Conservation (phyloP, 164 flowering plant species). For the Protea cynaroides region DNA sequence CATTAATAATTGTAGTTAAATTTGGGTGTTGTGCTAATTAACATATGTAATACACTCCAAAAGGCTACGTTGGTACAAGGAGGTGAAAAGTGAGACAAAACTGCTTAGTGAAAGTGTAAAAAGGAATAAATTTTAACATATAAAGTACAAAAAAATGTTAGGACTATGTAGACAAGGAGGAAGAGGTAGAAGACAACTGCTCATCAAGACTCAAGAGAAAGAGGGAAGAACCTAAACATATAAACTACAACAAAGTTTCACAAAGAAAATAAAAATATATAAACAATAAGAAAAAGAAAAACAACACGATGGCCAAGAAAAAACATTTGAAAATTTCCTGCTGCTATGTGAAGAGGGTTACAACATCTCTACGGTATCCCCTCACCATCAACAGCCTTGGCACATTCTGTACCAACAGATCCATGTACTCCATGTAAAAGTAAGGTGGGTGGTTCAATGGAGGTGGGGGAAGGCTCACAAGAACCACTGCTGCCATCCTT, state of each 20-base stretch:
- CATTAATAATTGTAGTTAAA: too few relatives aligned
- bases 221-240: neutral
- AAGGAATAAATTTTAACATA: too few relatives aligned
- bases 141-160: too few relatives aligned
- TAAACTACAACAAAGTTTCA: neutral
- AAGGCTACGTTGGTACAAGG: too few relatives aligned
- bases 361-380: conserved; percentile 94
- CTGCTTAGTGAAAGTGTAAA: too few relatives aligned
- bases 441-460: conserved; percentile 82
- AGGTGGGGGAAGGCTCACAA: conserved; percentile 93
- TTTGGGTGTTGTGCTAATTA: too few relatives aligned
- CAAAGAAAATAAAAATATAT: neutral
- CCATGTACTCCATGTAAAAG: conserved; percentile 99
- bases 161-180: too few relatives aligned
- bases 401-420: conserved; percentile 85
- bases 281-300: neutral
- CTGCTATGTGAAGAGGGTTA: conserved; percentile 85
- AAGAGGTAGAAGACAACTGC: neutral
- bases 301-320: neutral
- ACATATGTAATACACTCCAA: too few relatives aligned
- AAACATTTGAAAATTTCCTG: neutral
- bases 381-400: conserved; percentile 90
- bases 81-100: too few relatives aligned
- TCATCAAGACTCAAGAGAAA: neutral
- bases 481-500: conserved; percentile 97